phyloP scores from a whole-genome alignment of 2,329 filamentous ascomycete genomes.

The Aulographum hederae region DNA sequence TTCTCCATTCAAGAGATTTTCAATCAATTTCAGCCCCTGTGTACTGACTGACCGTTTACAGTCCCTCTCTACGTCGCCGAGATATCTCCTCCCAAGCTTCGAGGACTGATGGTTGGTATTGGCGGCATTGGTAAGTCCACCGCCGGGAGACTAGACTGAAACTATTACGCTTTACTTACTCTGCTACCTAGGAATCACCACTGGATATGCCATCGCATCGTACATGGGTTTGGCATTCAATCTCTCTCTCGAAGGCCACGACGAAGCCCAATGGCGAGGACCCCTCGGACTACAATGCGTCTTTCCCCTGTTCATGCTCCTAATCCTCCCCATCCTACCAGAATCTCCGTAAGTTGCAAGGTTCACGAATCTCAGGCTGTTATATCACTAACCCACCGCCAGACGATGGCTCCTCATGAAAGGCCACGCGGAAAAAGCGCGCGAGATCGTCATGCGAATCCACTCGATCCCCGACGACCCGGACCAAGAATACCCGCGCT shows the following conservation, averaged over 20 bases:
- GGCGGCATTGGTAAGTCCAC: slow-evolving; percentile 11
- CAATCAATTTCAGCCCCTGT: not conserved
- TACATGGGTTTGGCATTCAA: slow-evolving; percentile 11
- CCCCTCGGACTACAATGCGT: slow-evolving; percentile 10
- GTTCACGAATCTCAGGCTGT: slow-evolving; percentile 3
- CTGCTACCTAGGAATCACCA: no score
- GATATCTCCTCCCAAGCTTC: slow-evolving; percentile 9
- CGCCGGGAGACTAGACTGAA: no score
- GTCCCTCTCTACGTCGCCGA: slow-evolving; percentile 10
- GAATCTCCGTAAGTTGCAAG: no score
- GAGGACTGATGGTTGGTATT: slow-evolving; percentile 11
- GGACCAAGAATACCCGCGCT: slow-evolving; percentile 9
- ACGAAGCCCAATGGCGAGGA: slow-evolving; percentile 9
- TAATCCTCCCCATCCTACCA: slow-evolving; percentile 6
- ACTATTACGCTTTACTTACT: no score
- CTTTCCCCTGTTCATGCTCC: slow-evolving; percentile 11
- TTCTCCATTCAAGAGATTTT: not conserved
- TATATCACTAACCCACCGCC: not conserved
- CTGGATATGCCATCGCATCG: slow-evolving; percentile 10
- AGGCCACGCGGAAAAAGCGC: slow-evolving; percentile 6
- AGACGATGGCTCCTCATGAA: slow-evolving; percentile 6
- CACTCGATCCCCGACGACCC: slow-evolving; percentile 8
- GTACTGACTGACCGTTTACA: slow-evolving; percentile 1
- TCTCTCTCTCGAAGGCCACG: slow-evolving; percentile 2
- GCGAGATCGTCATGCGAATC: slow-evolving; percentile 7